Base-by-base conservation (phyloP, 306 rosid species). In the Trifolium dubium region DNA sequence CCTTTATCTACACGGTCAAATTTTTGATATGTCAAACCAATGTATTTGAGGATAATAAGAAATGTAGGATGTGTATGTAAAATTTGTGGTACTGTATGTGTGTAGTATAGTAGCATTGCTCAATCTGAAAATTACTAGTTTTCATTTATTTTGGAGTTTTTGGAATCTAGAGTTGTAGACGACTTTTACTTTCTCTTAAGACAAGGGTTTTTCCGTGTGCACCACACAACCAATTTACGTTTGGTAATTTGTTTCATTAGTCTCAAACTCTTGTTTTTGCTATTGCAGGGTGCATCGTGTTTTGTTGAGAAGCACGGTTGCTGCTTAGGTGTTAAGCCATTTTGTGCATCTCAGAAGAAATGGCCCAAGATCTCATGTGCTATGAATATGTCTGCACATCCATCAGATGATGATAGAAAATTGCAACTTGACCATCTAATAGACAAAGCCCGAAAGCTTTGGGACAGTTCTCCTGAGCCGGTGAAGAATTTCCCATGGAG, bases 401-500 rank as follows among this genome's bases (percentile, higher is more conserved):
- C 82, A 47, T 87, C 95, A 2, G 88, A 87, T 32, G 87, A 88
- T 65, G 71, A 84, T 9, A 60, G 82, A 75, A 82, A 79, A 73
- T 58, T 83, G 6, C 86, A 81, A 39, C 63, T 86, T 56, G 77
- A 86, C 65, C 83, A 74, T 14, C 35, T 86, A 37, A 71, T 81
- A 69, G 53, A 74, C 69, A 88, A 76, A 81, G 88, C 83, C 4
- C 83, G 30, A 69, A 85, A 68, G 47, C 73, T 92, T 72, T 94
- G 99, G 99, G 96, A 87, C 34, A 80, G 74, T 79, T 86, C 88
- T 50, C 99, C 96, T 2, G 86, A 90, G 72, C 92, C 95, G 0
- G 96, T 91, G 80, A 89, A 89, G 86, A 82, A 64, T 40, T 94
- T 94, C 77, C 96, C 99, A 0, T 92, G 97, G 97, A 84, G 31